These are phyloP conservation scores for Phlyctochytrium bullatum DNA, from an alignment of 192 early-diverging fungal genomes.

Conservation along the genomic window DNA sequence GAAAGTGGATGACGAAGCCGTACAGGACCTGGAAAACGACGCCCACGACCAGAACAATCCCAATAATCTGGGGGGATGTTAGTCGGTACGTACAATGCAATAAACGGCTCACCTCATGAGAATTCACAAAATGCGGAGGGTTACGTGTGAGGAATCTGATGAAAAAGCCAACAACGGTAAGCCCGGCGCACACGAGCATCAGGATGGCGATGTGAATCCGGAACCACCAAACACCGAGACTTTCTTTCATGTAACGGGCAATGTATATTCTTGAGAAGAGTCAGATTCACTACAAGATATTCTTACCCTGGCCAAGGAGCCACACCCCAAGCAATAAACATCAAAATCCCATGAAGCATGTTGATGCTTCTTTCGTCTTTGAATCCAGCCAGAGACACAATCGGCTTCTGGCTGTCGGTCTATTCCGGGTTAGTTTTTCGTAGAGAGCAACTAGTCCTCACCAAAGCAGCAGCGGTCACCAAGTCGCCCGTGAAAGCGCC, in stretches of 20 bases:
- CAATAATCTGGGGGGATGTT: slow-evolving; percentile 12
- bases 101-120: not conserved
- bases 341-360: slow-evolving; percentile 41
- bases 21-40: slow-evolving; percentile 39
- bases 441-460: too few relatives aligned
- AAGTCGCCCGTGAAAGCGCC: slow-evolving; percentile 7
- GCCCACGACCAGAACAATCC: slow-evolving; percentile 27
- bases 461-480: too few relatives aligned
- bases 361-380: slow-evolving; percentile 10
- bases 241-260: slow-evolving; percentile 40
- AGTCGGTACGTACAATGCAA: not conserved
- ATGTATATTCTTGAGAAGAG: slow-evolving; percentile 42
- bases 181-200: slow-evolving; percentile 7
- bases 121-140: slow-evolving; percentile 22
- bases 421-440: too few relatives aligned
- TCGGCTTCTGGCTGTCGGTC: too few relatives aligned
- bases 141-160: slow-evolving; percentile 17
- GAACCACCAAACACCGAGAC: slow-evolving; percentile 41
- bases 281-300: too few relatives aligned
- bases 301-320: slow-evolving; percentile 24
- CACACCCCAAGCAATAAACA: slow-evolving; percentile 48
- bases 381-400: too few relatives aligned
- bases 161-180: slow-evolving; percentile 15
- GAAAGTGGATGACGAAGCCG: slow-evolving; percentile 30
- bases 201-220: slow-evolving; percentile 34